phyloP scores from a whole-genome alignment of 2,329 filamentous ascomycete genomes.

The Trichoderma afroharzianum region DNA sequence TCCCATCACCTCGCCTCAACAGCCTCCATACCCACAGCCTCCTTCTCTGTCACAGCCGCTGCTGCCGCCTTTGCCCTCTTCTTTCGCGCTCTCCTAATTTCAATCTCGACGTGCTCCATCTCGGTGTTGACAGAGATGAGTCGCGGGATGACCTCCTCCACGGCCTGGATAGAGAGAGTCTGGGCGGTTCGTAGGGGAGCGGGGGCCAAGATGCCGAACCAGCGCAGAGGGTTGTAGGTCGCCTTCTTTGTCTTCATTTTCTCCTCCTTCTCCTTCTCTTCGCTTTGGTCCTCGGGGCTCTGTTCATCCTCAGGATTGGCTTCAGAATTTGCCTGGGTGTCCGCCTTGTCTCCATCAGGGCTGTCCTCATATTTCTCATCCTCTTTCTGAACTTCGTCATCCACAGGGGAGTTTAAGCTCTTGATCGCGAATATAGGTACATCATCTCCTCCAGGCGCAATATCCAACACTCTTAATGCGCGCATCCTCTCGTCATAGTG shows the following conservation, averaged over 20 bases:
- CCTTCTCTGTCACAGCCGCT: slow-evolving; percentile 33
- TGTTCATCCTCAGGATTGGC: background rate
- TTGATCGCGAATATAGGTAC: background rate
- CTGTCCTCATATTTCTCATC: background rate
- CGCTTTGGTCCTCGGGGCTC: background rate
- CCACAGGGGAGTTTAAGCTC: slow-evolving; percentile 3
- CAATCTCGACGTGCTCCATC: slow-evolving; percentile 64
- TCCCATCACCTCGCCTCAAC: slow-evolving; percentile 17
- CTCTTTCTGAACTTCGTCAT: slow-evolving; percentile 8
- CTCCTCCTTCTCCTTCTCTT: slow-evolving; percentile 13
- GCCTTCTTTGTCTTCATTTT: slow-evolving; percentile 20
- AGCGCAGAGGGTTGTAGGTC: slow-evolving; percentile 45
- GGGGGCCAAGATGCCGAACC: slow-evolving; percentile 56
- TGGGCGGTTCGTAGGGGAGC: slow-evolving; percentile 56
- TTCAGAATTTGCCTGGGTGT: background rate
- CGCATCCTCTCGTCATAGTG: slow-evolving; percentile 73
- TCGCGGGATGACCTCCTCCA: slow-evolving; percentile 55
- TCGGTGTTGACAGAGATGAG: slow-evolving; percentile 56
- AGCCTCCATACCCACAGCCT: slow-evolving; percentile 16
- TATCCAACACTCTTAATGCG: slow-evolving; percentile 46
- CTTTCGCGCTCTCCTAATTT: slow-evolving; percentile 61
- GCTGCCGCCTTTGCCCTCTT: slow-evolving; percentile 46
- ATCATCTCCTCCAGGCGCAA: slow-evolving; percentile 19
- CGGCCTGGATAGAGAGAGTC: slow-evolving; percentile 49
- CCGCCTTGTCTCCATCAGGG: background rate